Percentiles rank a stretch among this genome's conserved stretches.
Conservation (phyloP, 768 basidiomycete species). For the Leucosporidium scottii region DNA sequence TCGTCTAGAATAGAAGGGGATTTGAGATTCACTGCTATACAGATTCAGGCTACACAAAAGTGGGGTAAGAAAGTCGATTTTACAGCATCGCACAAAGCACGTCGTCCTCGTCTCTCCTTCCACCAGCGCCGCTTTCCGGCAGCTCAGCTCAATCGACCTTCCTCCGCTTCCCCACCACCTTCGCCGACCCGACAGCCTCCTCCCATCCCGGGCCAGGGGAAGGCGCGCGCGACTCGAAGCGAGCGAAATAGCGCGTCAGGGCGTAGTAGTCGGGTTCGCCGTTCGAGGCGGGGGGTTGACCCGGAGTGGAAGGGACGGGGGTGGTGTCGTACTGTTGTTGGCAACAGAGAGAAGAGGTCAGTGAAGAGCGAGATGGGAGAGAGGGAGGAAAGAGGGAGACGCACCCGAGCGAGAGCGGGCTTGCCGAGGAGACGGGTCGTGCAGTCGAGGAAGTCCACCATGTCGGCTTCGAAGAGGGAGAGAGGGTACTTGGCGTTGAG, state of each 20-base stretch:
- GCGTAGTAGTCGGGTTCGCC: slow-evolving; percentile 11
- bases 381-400: neutral
- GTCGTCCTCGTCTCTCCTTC: too few species aligned
- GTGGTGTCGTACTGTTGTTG: slow-evolving; percentile 6
- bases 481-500: slow-evolving; percentile 28
- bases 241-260: slow-evolving; percentile 8
- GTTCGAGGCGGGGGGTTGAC: neutral
- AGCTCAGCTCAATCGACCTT: too few species aligned
- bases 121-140: too few species aligned
- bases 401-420: slow-evolving; percentile 27
- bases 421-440: slow-evolving; percentile 8
- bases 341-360: neutral
- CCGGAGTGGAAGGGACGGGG: neutral
- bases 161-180: too few species aligned
- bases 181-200: too few species aligned
- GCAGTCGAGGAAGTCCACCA: slow-evolving; percentile 30
- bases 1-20: too few species aligned
- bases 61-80: too few species aligned
- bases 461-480: slow-evolving; percentile 22
- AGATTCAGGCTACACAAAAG: too few species aligned
- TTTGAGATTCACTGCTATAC: too few species aligned
- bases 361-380: neutral
- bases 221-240: neutral
- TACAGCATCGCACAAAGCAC: too few species aligned
- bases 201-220: too few species aligned